Percentiles rank a stretch among this genome's conserved stretches.
These are phyloP conservation scores for Hanseniaspora uvarum DNA, from an alignment of 1,139 yeast species.

Conservation along the genomic window DNA sequence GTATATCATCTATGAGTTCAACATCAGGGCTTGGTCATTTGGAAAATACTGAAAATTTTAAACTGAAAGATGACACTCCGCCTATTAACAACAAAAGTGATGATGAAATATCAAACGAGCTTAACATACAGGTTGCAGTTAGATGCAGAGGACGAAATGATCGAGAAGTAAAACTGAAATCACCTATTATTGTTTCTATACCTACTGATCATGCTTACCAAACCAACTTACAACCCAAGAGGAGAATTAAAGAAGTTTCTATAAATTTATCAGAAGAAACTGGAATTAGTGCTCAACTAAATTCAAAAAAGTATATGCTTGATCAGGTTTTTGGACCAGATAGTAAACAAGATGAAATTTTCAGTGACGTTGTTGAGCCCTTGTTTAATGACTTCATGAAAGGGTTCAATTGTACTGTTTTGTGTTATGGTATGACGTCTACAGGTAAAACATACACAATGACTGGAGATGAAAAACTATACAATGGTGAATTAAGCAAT, in stretches of 20 bases:
- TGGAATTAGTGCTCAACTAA: conserved; percentile 37
- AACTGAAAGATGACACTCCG: not conserved
- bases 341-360: conserved; percentile 51
- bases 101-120: conserved; percentile 22
- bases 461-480: conserved; percentile 48
- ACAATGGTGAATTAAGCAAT: conserved; percentile 52
- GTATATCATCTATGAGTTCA: not conserved
- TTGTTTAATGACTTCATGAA: conserved; percentile 53
- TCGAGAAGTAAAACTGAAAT: conserved; percentile 58
- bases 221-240: conserved; percentile 18
- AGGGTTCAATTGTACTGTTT: conserved; percentile 64
- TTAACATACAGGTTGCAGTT: conserved; percentile 70
- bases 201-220: conserved; percentile 33
- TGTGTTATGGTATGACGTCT: conserved; percentile 74
- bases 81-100: not conserved
- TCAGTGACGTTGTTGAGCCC: conserved; percentile 54
- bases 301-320: conserved; percentile 46
- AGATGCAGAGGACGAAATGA: conserved; percentile 77
- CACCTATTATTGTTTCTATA: conserved; percentile 61
- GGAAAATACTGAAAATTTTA: not conserved
- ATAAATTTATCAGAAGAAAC: conserved; percentile 36
- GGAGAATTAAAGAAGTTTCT: conserved; percentile 33
- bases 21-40: not conserved
- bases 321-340: conserved; percentile 68
- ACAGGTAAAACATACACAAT: conserved; percentile 73